Percentiles rank a stretch among this genome's conserved stretches.
phyloP scores from a whole-genome alignment of 768 basidiomycete genomes.

The Boletus reticulatus region DNA sequence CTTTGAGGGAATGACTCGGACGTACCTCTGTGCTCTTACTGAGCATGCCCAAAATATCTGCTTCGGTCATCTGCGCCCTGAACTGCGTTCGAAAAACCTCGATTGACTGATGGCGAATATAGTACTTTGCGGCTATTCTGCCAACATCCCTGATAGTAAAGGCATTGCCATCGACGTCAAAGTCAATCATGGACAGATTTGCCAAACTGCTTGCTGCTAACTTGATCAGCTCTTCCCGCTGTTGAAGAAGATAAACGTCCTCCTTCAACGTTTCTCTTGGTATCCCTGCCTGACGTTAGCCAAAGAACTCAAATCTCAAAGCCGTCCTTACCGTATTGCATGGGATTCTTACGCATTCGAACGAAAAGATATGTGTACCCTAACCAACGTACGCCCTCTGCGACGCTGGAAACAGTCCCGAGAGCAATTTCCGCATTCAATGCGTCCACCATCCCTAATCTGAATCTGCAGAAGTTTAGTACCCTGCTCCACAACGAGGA shows the following conservation, averaged over 20 bases:
- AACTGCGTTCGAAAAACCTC: constrained; percentile 84
- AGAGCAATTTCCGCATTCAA: constrained; percentile 95
- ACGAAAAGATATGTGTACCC: constrained; percentile 97
- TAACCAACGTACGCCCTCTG: constrained; percentile 91
- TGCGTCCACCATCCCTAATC: constrained; percentile 80
- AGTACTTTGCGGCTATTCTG: constrained; percentile 96
- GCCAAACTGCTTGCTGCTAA: constrained; percentile 66
- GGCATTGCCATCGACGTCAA: constrained; percentile 53
- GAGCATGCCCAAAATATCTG: constrained; percentile 84
- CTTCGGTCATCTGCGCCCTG: constrained; percentile 84
- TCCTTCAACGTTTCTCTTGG: constrained; percentile 61
- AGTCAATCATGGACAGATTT: constrained; percentile 77
- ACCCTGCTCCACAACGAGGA: background rate
- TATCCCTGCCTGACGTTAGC: constrained; percentile 53
- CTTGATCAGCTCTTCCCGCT: constrained; percentile 65
- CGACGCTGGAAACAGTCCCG: constrained; percentile 85
- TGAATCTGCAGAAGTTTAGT: constrained; percentile 52
- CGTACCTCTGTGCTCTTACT: constrained; percentile 88
- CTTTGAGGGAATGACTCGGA: background rate
- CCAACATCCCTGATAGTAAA: constrained; percentile 87
- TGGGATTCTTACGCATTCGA: constrained; percentile 90
- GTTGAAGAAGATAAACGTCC: constrained; percentile 71
- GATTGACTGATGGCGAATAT: constrained; percentile 82
- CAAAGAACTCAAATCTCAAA: background rate
- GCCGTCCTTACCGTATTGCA: constrained; percentile 63